Percentiles rank a stretch among this genome's conserved stretches.
Conservation (phyloP, 163 green algal species). For the Prototheca stagnorum region DNA sequence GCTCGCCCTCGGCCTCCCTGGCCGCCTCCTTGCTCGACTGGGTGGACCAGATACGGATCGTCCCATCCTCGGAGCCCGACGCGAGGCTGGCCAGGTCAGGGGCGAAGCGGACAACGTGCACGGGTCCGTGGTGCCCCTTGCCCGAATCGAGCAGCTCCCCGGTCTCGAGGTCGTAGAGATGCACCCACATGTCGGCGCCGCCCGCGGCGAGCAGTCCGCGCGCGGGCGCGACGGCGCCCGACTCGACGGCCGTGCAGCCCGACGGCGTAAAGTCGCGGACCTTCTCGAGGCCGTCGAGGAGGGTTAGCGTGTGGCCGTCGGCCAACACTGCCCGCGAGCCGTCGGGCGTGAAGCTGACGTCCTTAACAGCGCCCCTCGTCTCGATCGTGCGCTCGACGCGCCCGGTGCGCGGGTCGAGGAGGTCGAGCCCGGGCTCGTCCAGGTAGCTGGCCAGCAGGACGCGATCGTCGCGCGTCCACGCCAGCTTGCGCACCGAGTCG, state of each 20-base stretch:
- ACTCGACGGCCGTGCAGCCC: not conserved
- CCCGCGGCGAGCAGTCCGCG: conserved; percentile 47
- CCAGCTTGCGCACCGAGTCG: conserved; percentile 39
- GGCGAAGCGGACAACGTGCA: conserved; percentile 83
- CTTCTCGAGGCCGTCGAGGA: conserved; percentile 55
- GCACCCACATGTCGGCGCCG: conserved; percentile 97
- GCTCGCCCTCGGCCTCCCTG: not conserved
- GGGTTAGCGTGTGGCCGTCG: conserved; percentile 39
- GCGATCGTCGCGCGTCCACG: conserved; percentile 59
- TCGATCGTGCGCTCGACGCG: conserved; percentile 43
- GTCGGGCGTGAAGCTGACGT: conserved; percentile 58
- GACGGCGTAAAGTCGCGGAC: not conserved
- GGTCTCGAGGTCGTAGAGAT: conserved; percentile 66
- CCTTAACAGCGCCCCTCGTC: conserved; percentile 32
- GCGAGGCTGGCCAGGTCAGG: conserved; percentile 67
- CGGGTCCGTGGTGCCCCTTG: conserved; percentile 92
- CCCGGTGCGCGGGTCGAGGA: conserved; percentile 61
- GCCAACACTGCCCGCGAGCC: conserved; percentile 58
- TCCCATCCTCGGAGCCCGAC: conserved; percentile 89
- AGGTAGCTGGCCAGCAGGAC: conserved; percentile 51
- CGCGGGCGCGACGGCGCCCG: not conserved
- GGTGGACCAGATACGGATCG: conserved; percentile 84
- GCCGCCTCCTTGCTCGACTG: too few relatives aligned
- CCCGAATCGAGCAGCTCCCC: conserved; percentile 70
- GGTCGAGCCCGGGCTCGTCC: conserved; percentile 27